Evolutionary conservation across 345 rosid species (phyloP), one percentile per base, ranked within the genome.

Genomic region (Salix koriyanagi): DNA sequence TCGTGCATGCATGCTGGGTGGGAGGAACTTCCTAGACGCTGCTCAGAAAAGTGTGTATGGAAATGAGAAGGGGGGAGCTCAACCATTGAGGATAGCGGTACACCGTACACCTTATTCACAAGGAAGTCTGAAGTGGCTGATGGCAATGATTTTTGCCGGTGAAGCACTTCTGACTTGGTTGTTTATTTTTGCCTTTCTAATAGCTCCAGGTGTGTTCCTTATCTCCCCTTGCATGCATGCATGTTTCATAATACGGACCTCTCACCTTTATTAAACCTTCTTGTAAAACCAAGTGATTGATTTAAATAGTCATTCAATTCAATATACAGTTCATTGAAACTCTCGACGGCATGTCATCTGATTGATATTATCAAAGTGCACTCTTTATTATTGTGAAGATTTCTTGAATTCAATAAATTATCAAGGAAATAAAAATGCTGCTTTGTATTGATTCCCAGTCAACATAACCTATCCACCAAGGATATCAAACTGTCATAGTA

Each of bases 81-180:
- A 28, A 91, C 97, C 3, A 30, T 93, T 11, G 98, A 91, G 82
- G 97, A 91, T 83, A 96, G 98, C 12, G 98, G n/a, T n/a, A n/a
- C n/a, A n/a, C n/a, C n/a, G 97, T 77, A 82, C 93, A 14, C 85
- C 90, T 77, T 93, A 91, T 79, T 92, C 87, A 5, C 99, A 94
- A 76, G 92, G 93, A 5, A 92, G 79, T 77, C 82, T 61, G 93
- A 83, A 81, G 89, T 82, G 21, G 75, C 82, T 26, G 90, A 90
- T 85, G 89, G 97, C 83, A 92, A 91, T 83, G 96, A 97, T 30
- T 96, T 96, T 77, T 87, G 97, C 21, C 92, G 96, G 12, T 90
- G 83, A 87, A 30, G 62, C n/a, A 25, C 79, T 69, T 77, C 37
- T 23, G 32, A 25, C 6, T 8, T 23, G 48, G 19, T 15, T 18